A percentile compares a stretch with the other conserved stretches of the same genome.
These are phyloP conservation scores for Fusarium burgessii DNA, from an alignment of 2,329 filamentous ascomycete species.

Conservation along the genomic window DNA sequence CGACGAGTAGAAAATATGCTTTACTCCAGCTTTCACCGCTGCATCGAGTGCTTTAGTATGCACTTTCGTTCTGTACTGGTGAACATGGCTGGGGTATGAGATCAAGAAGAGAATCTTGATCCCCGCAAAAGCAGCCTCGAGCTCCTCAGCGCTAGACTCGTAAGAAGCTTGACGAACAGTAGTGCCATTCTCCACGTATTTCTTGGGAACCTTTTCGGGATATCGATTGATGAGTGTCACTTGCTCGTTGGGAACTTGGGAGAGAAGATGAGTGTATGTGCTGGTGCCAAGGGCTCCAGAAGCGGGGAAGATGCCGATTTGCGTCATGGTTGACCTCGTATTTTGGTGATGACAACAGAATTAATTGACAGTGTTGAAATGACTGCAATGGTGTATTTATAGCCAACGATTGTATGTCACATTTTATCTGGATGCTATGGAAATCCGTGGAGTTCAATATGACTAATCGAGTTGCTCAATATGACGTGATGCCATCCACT, in stretches of 20 bases:
- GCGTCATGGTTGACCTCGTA: neutral
- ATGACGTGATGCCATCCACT: constrained; percentile 28
- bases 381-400: accelerated
- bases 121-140: neutral
- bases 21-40: constrained; percentile 11
- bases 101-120: constrained; percentile 26
- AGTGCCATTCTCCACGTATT: constrained; percentile 3
- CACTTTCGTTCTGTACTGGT: constrained; percentile 19
- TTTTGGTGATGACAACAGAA: accelerated
- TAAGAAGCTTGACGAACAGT: constrained; percentile 23
- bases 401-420: neutral
- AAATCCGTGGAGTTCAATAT: constrained; percentile 13
- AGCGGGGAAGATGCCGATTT: constrained; percentile 40
- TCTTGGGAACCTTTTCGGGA: constrained; percentile 12
- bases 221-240: constrained; percentile 33
- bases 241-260: constrained; percentile 3
- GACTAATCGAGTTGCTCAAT: constrained; percentile 13
- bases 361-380: neutral
- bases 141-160: constrained; percentile 12
- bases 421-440: neutral
- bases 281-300: constrained; percentile 36
- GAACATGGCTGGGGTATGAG: constrained; percentile 38
- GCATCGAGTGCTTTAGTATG: constrained; percentile 26
- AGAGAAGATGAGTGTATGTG: constrained; percentile 27
- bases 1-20: constrained; percentile 37